Percentiles rank a stretch among this genome's conserved stretches.
These are phyloP conservation scores for Cucumis hystrix DNA, from an alignment of 306 rosid species.

Conservation along the genomic window DNA sequence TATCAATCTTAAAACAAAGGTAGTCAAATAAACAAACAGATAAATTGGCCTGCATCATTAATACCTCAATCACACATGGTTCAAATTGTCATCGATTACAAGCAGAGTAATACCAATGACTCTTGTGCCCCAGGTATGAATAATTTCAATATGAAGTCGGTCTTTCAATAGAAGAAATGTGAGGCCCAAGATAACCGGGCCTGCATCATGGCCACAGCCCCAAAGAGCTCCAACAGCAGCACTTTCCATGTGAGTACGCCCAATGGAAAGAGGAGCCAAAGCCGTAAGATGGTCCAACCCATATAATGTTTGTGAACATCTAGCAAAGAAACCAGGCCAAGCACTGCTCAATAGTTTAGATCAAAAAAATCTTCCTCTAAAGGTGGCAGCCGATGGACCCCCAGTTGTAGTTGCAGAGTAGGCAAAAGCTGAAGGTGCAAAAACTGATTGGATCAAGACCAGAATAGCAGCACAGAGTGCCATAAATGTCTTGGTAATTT, in stretches of 20 bases:
- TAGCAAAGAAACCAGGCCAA: conserved; percentile 91
- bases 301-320: conserved; percentile 86
- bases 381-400: conserved; percentile 36
- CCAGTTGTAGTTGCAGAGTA: conserved; percentile 42
- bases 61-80: too few species aligned
- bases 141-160: too few species aligned
- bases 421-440: conserved; percentile 77
- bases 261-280: conserved; percentile 89
- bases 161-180: too few species aligned
- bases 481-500: too few species aligned
- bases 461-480: conserved; percentile 37
- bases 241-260: conserved; percentile 72
- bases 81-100: conserved; percentile 78
- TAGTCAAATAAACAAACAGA: too few species aligned
- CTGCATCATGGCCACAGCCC: too few species aligned
- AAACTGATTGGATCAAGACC: conserved; percentile 63
- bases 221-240: too few species aligned
- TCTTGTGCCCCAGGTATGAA: too few species aligned
- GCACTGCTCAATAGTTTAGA: conserved; percentile 72
- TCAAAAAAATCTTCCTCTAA: conserved; percentile 49
- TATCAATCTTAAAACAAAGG: too few species aligned
- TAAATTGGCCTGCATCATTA: too few species aligned
- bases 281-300: conserved; percentile 98
- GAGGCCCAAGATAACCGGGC: too few species aligned
- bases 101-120: conserved; percentile 76